Percentiles rank a stretch among this genome's conserved stretches.
phyloP scores from a whole-genome alignment of 1,284 basidiomycete species.

The Sporisorium iseilematis-ciliati region DNA sequence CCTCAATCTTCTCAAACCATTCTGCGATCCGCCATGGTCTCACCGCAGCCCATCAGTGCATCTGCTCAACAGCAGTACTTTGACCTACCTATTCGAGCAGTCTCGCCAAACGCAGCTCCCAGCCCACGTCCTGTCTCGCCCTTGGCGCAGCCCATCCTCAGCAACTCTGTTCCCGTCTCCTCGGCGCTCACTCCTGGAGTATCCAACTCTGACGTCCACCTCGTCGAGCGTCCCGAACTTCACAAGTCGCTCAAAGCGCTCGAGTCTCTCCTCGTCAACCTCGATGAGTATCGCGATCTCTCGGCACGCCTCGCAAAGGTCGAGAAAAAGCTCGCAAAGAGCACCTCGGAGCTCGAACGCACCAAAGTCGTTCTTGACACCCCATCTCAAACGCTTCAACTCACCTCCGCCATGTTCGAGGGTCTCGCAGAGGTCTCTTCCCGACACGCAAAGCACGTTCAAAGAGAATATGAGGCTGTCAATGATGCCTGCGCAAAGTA shows the following conservation, averaged over 20 bases:
- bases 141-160: conserved; percentile 4
- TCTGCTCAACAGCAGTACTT: conserved; percentile 44
- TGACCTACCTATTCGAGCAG: conserved; percentile 22
- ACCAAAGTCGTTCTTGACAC: conserved; percentile 59
- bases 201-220: conserved; percentile 3
- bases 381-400: conserved; percentile 53
- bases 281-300: conserved; percentile 68
- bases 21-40: conserved; percentile 16
- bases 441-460: conserved; percentile 63
- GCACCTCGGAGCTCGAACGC: conserved; percentile 58
- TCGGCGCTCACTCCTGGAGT: conserved; percentile 6
- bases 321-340: conserved; percentile 63
- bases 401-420: conserved; percentile 61
- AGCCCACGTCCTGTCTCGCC: conserved; percentile 25
- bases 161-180: conserved; percentile 7
- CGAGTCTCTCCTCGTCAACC: conserved; percentile 61
- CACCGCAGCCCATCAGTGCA: conserved; percentile 36
- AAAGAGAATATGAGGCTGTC: conserved; percentile 66
- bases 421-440: conserved; percentile 54
- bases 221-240: conserved; percentile 62
- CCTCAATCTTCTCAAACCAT: conserved; percentile 34
- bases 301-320: conserved; percentile 59
- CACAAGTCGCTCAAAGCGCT: conserved; percentile 66
- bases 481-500: conserved; percentile 67
- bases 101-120: conserved; percentile 13